Evolutionary conservation across 345 rosid genomes (phyloP).

Genomic region (Citrus sinensis): DNA sequence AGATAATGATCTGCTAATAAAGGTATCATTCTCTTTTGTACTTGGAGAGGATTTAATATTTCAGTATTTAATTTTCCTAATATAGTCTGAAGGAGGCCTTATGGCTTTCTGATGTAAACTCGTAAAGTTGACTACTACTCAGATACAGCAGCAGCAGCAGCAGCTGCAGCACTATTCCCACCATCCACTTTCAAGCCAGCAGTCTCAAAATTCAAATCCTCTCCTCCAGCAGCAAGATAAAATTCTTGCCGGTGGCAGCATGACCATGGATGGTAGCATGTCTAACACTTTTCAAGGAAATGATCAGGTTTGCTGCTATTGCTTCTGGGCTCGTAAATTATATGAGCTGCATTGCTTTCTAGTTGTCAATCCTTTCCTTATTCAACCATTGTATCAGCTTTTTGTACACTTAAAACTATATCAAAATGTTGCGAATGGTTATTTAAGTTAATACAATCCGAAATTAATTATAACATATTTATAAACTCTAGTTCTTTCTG

Average conservation of each 20-base stretch:
- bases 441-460: background rate
- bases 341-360: background rate
- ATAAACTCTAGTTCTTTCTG: background rate
- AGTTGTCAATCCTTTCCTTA: background rate
- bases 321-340: conserved; percentile 1
- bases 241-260: conserved; percentile 32
- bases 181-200: conserved; percentile 42
- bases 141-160: conserved; percentile 48
- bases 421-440: conserved; percentile 2
- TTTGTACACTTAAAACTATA: background rate
- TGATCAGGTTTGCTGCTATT: conserved; percentile 36
- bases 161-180: conserved; percentile 37
- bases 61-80: background rate
- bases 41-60: background rate
- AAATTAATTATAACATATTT: background rate
- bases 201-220: conserved; percentile 40
- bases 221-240: conserved; percentile 44
- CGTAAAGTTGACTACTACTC: conserved; percentile 8
- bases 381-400: background rate
- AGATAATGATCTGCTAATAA: conserved; percentile 40
- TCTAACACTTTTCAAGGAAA: conserved; percentile 43
- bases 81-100: background rate
- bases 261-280: conserved; percentile 41
- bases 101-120: conserved; percentile 14
- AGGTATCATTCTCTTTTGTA: conserved; percentile 30